Percentiles rank a stretch among this genome's conserved stretches.
phyloP scores from a whole-genome alignment of 202 grass and related monocot genomes.

The Hordeum pubiflorum region DNA sequence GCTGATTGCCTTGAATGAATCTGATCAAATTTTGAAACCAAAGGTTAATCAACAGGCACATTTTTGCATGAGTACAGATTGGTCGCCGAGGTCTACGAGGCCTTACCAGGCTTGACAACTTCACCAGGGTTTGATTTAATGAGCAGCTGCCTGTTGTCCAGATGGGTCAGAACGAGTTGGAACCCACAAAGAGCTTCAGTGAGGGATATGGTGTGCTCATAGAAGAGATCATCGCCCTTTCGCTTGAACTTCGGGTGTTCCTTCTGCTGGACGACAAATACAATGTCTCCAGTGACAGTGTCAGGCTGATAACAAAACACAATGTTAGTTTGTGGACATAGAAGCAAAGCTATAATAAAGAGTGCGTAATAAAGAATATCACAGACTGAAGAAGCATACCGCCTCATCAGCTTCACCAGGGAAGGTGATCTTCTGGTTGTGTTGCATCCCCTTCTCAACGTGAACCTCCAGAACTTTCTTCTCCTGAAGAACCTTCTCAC shows the following conservation, averaged over 20 bases:
- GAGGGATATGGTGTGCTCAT: slow-evolving; percentile 80
- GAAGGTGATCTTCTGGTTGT: slow-evolving; percentile 87
- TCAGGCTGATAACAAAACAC: slow-evolving; percentile 57
- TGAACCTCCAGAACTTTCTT: slow-evolving; percentile 89
- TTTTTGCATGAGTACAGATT: not conserved
- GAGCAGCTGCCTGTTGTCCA: slow-evolving; percentile 83
- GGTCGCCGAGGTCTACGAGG: not conserved
- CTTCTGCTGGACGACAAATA: slow-evolving; percentile 91
- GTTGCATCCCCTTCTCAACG: slow-evolving; percentile 92
- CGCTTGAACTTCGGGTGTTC: slow-evolving; percentile 86
- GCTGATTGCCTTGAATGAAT: slow-evolving; percentile 89
- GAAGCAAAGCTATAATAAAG: not conserved
- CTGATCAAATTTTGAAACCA: slow-evolving; percentile 31
- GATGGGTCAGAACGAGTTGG: slow-evolving; percentile 79
- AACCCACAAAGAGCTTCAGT: slow-evolving; percentile 87
- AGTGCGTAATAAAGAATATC: not conserved
- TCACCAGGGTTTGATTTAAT: slow-evolving; percentile 80
- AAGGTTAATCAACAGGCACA: not conserved
- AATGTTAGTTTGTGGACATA: not conserved
- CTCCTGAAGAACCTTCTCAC: slow-evolving; percentile 78
- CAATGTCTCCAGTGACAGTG: slow-evolving; percentile 86
- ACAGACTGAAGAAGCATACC: slow-evolving; percentile 37
- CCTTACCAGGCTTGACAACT: slow-evolving; percentile 85
- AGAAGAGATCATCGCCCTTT: slow-evolving; percentile 91
- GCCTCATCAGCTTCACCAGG: slow-evolving; percentile 92